Conservation (phyloP, 768 basidiomycete species). For the Panaeolus papilionaceus region DNA sequence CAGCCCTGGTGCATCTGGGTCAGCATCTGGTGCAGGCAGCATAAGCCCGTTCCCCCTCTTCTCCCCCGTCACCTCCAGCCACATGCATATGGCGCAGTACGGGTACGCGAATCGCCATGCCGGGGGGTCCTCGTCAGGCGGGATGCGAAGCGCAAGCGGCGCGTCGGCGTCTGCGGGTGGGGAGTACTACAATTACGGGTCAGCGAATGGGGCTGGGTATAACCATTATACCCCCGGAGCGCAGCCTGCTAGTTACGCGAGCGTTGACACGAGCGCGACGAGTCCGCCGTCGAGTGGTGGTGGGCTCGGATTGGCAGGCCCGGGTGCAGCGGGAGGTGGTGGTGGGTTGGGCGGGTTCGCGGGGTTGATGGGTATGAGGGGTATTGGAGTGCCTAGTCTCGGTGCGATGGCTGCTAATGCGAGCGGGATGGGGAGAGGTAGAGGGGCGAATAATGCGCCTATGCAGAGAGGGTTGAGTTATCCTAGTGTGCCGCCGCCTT, state of each 20-base stretch:
- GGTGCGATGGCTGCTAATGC: constrained; percentile 13
- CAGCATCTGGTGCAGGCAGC: background rate
- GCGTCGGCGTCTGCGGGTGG: background rate
- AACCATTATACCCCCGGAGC: constrained; percentile 25
- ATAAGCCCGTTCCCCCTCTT: constrained; percentile 9
- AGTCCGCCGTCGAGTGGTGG: constrained; percentile 71
- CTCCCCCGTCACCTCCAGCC: background rate
- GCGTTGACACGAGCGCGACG: constrained; percentile 68
- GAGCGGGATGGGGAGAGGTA: constrained; percentile 20
- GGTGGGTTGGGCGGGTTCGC: constrained; percentile 40
- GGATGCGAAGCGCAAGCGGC: background rate
- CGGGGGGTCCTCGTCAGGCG: background rate
- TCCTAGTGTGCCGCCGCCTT: constrained; percentile 85
- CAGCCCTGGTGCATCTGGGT: background rate
- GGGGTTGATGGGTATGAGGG: constrained; percentile 38
- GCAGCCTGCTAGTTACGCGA: constrained; percentile 59
- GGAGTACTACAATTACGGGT: background rate
- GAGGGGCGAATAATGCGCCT: constrained; percentile 17
- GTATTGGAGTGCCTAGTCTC: constrained; percentile 19
- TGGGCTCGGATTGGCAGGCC: constrained; percentile 38
- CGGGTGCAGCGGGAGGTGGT: constrained; percentile 30
- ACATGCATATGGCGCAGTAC: constrained; percentile 3
- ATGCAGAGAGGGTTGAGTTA: constrained; percentile 62
- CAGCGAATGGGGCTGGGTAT: background rate
- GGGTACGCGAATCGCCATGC: background rate